Base-by-base conservation (phyloP, 805 yeast species). In the Danielia oregonensis region DNA sequence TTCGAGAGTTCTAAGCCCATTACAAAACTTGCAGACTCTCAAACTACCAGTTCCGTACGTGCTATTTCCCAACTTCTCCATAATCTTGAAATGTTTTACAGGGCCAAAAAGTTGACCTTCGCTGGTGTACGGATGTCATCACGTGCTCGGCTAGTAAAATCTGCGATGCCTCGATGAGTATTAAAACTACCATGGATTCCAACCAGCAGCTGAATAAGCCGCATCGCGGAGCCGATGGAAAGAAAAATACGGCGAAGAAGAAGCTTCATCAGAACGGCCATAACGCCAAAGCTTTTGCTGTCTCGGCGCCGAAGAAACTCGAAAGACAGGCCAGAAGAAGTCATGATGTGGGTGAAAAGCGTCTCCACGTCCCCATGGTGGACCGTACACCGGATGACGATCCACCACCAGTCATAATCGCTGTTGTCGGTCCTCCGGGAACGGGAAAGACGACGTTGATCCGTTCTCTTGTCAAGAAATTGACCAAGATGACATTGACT, bases 401-500 rank as follows among this genome's bases (percentile, higher is more conserved):
- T 48, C 96, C 97, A 4, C 97, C 97, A 14, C 99, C 99, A 26
- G 82, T 93, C 15, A 80, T 93, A 37, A 87, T 93, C 16, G 96
- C 96, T 0, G 95, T 93, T 6, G 96, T 93, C 9, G 99, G 99
- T 0, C 99, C 99, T 9, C 95, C 96, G 7, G 99, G 99, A 11
- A 93, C 97, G 0, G 99, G 99, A 45, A 93, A 93, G 56, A 79
- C 97, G 11, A 91, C 97, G 0, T 69, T 93, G 52, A 86, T 93
- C 52, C 82, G 87, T 57, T 87, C 97, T 5, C 67, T 93, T 36
- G 87, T 93, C 5, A 75, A 91, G 60, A 68, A 97, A 56, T 74
- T 86, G 59, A 79, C 97, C 4, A 93, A 93, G 59, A 86, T 94
- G 18, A 76, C 93, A 0, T 61, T 93, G 29, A 70, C 78, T 22